Conservation (phyloP, 2,329 filamentous ascomycete genomes). For the Beauveria australis region DNA sequence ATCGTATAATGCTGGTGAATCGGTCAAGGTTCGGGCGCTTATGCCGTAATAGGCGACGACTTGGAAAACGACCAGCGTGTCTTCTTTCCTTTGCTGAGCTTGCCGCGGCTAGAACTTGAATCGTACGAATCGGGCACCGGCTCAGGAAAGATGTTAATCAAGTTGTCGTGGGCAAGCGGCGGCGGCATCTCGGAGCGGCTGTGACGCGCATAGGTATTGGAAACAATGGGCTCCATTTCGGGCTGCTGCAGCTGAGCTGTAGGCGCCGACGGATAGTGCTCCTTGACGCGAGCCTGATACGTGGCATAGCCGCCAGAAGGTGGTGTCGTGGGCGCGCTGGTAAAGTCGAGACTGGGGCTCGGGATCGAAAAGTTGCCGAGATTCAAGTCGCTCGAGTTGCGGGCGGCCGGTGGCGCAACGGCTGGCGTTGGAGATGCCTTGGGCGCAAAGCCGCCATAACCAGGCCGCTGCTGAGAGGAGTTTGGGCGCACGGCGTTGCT, state of each 20-base stretch:
- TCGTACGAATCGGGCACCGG: conserved; percentile 3
- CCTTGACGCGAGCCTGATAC: conserved; percentile 12
- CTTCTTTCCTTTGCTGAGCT: conserved; percentile 19
- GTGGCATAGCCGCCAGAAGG: neutral
- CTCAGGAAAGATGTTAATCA: conserved; percentile 13
- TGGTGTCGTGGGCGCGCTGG: neutral
- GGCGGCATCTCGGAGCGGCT: conserved; percentile 9
- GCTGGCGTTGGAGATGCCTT: neutral
- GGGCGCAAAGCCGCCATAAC: neutral
- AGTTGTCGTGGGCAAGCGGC: conserved; percentile 1
- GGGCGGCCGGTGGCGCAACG: neutral
- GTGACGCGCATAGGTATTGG: conserved; percentile 9
- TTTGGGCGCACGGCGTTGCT: neutral
- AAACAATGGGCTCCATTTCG: conserved; percentile 24
- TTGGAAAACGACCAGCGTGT: conserved; percentile 23
- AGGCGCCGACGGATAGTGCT: conserved; percentile 7
- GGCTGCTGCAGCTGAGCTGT: conserved; percentile 13
- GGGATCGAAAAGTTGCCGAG: neutral
- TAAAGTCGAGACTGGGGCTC: neutral
- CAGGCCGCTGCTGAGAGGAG: neutral
- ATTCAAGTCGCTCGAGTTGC: neutral
- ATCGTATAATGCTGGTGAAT: neutral
- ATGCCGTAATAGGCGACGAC: conserved; percentile 21
- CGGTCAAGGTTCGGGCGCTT: neutral
- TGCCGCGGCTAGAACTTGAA: neutral